Percentiles rank a stretch among this genome's conserved stretches.
Evolutionary conservation across 148 eudicot species (phyloP).

Genomic region (Vaccinium darrowii): DNA sequence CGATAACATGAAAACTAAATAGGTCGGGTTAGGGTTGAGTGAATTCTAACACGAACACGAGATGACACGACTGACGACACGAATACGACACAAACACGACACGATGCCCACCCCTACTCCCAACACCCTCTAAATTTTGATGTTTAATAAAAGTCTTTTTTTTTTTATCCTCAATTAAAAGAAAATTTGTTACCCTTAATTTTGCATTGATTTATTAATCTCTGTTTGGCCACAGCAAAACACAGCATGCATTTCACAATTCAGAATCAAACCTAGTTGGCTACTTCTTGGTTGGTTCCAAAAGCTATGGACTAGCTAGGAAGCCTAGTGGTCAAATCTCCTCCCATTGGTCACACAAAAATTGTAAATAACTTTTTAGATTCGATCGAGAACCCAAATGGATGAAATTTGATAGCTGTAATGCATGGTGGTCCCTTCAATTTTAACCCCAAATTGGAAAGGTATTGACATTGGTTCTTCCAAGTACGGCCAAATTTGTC

Average conservation of each 20-base stretch:
- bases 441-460: not conserved
- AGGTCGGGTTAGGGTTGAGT: too few relatives aligned
- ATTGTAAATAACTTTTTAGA: not conserved
- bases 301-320: not conserved
- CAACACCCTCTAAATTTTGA: too few relatives aligned
- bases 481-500: not conserved
- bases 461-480: not conserved
- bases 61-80: too few relatives aligned
- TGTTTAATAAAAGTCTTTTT: too few relatives aligned
- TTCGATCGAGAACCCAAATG: not conserved
- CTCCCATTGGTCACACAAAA: slow-evolving; percentile 6
- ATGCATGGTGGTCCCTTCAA: not conserved
- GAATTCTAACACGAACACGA: too few relatives aligned
- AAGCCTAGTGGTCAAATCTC: not conserved
- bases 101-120: too few relatives aligned
- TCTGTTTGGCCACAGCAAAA: not conserved
- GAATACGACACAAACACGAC: too few relatives aligned
- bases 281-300: not conserved
- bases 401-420: not conserved
- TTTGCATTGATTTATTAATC: too few relatives aligned
- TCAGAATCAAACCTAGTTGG: not conserved
- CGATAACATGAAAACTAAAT: too few relatives aligned
- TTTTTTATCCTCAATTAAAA: too few relatives aligned
- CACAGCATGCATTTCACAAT: not conserved
- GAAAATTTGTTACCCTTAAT: too few relatives aligned